phyloP scores from a whole-genome alignment of 2,329 filamentous ascomycete species.

The Ophiostoma novo-ulmi region DNA sequence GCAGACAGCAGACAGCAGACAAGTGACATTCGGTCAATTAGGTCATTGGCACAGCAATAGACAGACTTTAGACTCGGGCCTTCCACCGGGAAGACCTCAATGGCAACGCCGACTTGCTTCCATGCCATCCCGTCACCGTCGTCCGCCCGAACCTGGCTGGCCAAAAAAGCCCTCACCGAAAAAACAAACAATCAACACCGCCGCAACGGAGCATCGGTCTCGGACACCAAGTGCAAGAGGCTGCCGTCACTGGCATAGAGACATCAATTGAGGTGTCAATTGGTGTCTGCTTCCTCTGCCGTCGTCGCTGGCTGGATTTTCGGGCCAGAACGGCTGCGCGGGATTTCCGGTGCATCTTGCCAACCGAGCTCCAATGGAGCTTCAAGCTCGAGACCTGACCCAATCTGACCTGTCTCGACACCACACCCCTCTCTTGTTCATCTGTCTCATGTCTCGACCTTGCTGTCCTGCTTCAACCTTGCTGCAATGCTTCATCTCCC shows the following conservation, averaged over 20 bases:
- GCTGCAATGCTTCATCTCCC: slow-evolving; percentile 25
- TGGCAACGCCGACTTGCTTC: slow-evolving; percentile 14
- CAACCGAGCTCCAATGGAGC: neutral
- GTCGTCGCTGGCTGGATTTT: neutral
- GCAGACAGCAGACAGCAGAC: neutral
- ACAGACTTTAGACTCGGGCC: neutral
- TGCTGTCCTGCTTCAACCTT: slow-evolving; percentile 1
- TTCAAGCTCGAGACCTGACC: slow-evolving; percentile 3
- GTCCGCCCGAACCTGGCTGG: neutral
- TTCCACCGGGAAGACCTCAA: neutral
- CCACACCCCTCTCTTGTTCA: neutral
- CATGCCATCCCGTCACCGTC: slow-evolving; percentile 7
- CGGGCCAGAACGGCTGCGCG: slow-evolving; percentile 9
- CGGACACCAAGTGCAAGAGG: neutral
- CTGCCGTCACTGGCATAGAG: neutral
- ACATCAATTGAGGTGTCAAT: neutral
- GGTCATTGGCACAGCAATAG: neutral
- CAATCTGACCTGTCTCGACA: neutral
- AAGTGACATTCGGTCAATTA: neutral
- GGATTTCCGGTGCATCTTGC: slow-evolving; percentile 12
- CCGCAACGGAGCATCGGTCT: neutral
- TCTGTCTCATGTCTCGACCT: neutral
- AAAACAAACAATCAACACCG: neutral
- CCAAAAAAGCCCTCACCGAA: slow-evolving; percentile 17
- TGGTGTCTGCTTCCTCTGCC: neutral